These are phyloP conservation scores for Wickerhamomyces sp. DNA, from an alignment of 1,139 yeast species.

Conservation along the genomic window DNA sequence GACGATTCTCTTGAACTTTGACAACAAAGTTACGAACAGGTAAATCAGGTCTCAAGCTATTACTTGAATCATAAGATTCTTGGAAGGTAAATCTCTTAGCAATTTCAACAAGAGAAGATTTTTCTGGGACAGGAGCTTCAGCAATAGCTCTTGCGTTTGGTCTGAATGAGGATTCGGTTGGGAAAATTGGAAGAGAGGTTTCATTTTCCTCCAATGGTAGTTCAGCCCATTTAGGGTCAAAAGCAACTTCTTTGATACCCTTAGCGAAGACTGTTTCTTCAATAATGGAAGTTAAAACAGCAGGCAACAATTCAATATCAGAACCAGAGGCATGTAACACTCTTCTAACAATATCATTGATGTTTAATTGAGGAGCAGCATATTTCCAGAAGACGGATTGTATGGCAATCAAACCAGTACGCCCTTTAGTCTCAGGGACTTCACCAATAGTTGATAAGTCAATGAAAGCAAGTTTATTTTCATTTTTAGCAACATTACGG, in stretches of 20 bases:
- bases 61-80: constrained; percentile 63
- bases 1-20: constrained; percentile 85
- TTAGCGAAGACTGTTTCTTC: constrained; percentile 42
- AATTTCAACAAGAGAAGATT: constrained; percentile 44
- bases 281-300: constrained; percentile 71
- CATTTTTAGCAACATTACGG: constrained; percentile 49
- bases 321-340: constrained; percentile 79
- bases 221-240: constrained; percentile 32
- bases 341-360: constrained; percentile 69
- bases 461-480: constrained; percentile 47
- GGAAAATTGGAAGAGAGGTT: constrained; percentile 43
- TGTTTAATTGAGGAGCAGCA: constrained; percentile 55
- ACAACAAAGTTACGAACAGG: constrained; percentile 84
- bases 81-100: constrained; percentile 73
- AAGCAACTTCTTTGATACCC: constrained; percentile 44
- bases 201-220: constrained; percentile 25
- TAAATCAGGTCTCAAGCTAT: constrained; percentile 80
- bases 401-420: constrained; percentile 67
- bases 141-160: constrained; percentile 48
- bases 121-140: constrained; percentile 42
- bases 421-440: constrained; percentile 68
- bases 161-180: constrained; percentile 54
- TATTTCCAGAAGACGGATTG: constrained; percentile 81
- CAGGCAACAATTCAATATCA: constrained; percentile 78
- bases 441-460: constrained; percentile 58